These are phyloP conservation scores for Kitagawia praeruptora DNA, from an alignment of 129 eudicot genomes.

Conservation along the genomic window DNA sequence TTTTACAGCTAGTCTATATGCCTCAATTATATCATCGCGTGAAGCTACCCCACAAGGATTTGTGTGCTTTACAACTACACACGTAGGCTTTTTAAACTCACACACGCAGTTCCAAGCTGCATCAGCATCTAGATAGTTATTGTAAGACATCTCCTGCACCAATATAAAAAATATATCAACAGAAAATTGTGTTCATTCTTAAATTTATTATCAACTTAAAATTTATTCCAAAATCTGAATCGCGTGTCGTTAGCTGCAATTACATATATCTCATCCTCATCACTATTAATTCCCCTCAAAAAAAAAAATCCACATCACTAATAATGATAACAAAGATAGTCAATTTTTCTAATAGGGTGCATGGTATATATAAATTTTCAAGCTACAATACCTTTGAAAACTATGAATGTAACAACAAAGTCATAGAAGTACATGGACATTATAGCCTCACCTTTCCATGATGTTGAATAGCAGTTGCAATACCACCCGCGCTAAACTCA, in stretches of 20 bases:
- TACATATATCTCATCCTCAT: neutral
- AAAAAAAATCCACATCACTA: too few relatives aligned
- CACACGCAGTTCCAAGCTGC: conserved; percentile 99
- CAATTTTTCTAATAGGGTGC: neutral
- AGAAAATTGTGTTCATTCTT: neutral
- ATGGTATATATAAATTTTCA: neutral
- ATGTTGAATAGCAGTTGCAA: conserved; percentile 90
- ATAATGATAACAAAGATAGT: neutral
- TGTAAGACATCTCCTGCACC: conserved; percentile 93
- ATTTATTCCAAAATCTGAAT: neutral
- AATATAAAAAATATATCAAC: neutral
- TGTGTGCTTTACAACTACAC: conserved; percentile 94
- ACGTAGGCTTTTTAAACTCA: conserved; percentile 78
- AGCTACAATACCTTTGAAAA: neutral
- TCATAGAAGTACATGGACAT: neutral
- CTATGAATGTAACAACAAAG: neutral
- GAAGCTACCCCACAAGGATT: conserved; percentile 99
- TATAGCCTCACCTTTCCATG: conserved; percentile 69
- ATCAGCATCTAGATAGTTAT: conserved; percentile 91
- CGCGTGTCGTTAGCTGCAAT: neutral
- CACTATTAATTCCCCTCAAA: too few relatives aligned
- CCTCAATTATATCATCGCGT: conserved; percentile 81
- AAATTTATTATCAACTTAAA: neutral
- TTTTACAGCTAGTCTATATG: conserved; percentile 86
- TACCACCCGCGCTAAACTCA: conserved; percentile 93